phyloP scores from a whole-genome alignment of 2,329 filamentous ascomycete species.

The Hyphodiscus sp. region DNA sequence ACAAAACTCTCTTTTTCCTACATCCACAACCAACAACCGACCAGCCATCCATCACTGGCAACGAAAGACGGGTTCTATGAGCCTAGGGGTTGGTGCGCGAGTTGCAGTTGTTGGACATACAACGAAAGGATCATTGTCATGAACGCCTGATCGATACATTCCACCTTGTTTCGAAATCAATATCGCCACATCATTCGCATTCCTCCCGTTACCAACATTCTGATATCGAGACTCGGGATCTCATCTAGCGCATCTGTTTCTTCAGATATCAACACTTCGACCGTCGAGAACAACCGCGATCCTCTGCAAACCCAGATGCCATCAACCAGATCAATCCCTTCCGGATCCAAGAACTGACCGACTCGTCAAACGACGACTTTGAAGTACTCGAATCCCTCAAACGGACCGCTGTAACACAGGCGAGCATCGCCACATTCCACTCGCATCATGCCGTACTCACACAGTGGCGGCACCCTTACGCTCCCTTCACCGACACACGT shows the following conservation, averaged over 20 bases:
- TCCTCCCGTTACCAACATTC: neutral
- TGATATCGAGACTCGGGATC: neutral
- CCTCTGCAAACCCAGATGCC: neutral
- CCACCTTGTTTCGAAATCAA: neutral
- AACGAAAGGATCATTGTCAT: neutral
- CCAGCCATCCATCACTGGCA: neutral
- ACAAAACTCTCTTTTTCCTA: neutral
- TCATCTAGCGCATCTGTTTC: neutral
- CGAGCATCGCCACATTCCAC: conserved; percentile 22
- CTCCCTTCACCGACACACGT: conserved; percentile 79
- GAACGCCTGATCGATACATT: neutral
- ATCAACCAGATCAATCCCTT: neutral
- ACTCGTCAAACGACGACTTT: neutral
- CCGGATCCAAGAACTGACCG: neutral
- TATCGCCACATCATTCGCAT: neutral
- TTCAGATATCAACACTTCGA: neutral
- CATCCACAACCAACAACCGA: neutral
- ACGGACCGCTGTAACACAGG: conserved; percentile 7
- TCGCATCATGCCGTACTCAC: conserved; percentile 49
- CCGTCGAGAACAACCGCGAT: neutral
- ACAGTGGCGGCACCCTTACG: conserved; percentile 65
- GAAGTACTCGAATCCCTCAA: neutral
- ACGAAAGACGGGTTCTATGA: neutral
- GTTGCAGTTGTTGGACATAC: too few species aligned
- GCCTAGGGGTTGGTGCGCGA: neutral